A percentile compares a stretch with the other conserved stretches of the same genome.
These are phyloP conservation scores for Caryopteris hybrid DNA, from an alignment of 305 asterid genomes.

Conservation along the genomic window DNA sequence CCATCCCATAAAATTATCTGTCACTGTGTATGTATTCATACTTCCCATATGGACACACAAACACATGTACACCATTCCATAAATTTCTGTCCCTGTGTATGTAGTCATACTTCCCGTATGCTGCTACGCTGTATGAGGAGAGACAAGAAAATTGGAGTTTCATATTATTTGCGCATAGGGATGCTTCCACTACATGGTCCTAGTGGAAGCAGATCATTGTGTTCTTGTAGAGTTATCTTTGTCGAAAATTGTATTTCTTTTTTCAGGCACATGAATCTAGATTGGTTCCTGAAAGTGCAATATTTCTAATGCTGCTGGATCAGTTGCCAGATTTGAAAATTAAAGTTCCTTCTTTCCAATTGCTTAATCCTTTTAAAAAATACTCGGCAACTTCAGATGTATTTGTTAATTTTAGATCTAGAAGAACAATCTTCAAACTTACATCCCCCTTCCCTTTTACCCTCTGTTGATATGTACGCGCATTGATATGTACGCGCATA, in stretches of 20 bases:
- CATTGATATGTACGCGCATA: not conserved
- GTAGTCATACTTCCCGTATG: not conserved
- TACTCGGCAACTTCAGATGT: not conserved
- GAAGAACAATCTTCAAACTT: not conserved
- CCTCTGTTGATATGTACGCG: no score
- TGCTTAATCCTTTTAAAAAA: not conserved
- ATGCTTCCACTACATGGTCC: no score
- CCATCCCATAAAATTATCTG: no score
- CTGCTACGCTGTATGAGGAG: not conserved
- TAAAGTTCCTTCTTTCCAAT: not conserved
- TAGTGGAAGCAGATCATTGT: no score
- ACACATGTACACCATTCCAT: not conserved
- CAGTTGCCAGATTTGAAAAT: not conserved
- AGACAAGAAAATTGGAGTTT: no score
- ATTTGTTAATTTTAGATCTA: not conserved
- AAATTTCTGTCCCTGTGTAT: not conserved
- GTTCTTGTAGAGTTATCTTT: not conserved
- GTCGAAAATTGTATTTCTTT: not conserved
- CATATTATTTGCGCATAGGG: no score
- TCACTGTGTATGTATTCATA: conserved; percentile 12
- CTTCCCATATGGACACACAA: not conserved
- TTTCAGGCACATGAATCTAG: not conserved
- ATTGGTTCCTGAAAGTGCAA: not conserved
- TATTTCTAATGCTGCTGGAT: not conserved
- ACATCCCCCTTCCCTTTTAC: not conserved